Base-by-base conservation (phyloP, 345 rosid genomes). In the Populus deltoides region DNA sequence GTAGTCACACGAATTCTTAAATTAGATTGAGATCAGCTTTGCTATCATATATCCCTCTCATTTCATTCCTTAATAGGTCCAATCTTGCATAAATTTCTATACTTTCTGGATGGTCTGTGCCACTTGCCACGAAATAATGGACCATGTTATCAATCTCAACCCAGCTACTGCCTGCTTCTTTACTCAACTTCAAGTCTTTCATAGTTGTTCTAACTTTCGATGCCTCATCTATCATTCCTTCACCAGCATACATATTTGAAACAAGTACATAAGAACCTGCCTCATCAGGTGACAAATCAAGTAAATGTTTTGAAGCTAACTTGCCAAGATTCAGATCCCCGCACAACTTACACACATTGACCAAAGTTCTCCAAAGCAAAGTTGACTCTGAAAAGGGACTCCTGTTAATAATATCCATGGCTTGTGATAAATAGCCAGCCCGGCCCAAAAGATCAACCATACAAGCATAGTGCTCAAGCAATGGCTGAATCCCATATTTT, bases 91-190 rank as follows among this genome's bases (percentile, higher is more conserved):
- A 82, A 59, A 85, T 85, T 69, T 85, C 83, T 31, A 68, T 70
- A 68, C 82, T 82, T 71, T 72, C 73, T 31, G 78, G 76, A 57
- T 73, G 86, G 61, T 78, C 81, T 66, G 66, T 82, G 70, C 67
- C 74, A 36, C 84, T 78, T 33, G 86, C 84, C 70, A 75, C 79
- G 33, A 78, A 82, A 49, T 47, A 41, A 73, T 82, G 86, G 20
- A 82, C 74, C 69, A 75, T 78, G 9, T 73, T 80, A 31, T 85
- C 75, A 67, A 80, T 80, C 78, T 85, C 84, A 68, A 85, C 80
- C 86, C 82, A 80, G 74, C 88, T 85, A 43, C 76, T 72, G 13
- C 88, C 88, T 68, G 80, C 79, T 51, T 75, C 72, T 71, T 82
- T 80, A 49, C 63, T 68, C 45, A 85, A 62, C 74, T 66, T 82